phyloP scores from a whole-genome alignment of 2,329 filamentous ascomycete genomes.

The Fusarium bactridioides region DNA sequence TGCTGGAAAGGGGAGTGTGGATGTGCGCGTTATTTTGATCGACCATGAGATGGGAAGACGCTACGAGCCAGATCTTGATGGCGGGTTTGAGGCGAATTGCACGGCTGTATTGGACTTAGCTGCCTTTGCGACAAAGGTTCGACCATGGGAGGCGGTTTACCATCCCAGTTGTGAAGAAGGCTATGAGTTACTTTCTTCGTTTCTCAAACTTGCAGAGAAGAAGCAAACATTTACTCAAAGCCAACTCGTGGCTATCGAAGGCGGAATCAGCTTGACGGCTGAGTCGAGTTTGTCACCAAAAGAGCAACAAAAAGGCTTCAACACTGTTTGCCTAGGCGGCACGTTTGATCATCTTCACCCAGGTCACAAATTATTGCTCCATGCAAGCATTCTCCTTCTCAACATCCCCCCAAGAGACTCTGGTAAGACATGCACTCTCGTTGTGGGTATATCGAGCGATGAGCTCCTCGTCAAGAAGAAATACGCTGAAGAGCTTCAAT shows the following conservation, averaged over 20 bases:
- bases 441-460: conserved; percentile 89
- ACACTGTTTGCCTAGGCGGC: conserved; percentile 78
- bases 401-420: conserved; percentile 56
- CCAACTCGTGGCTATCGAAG: conserved; percentile 60
- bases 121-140: conserved; percentile 60
- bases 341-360: conserved; percentile 97
- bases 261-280: conserved; percentile 57
- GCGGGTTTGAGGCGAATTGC: conserved; percentile 53
- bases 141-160: conserved; percentile 72
- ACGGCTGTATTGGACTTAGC: conserved; percentile 59
- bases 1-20: conserved; percentile 70
- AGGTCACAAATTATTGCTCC: conserved; percentile 94
- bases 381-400: conserved; percentile 80
- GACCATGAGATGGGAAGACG: conserved; percentile 60
- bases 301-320: conserved; percentile 34
- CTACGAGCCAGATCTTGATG: conserved; percentile 46
- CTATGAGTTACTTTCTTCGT: conserved; percentile 62
- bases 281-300: not conserved
- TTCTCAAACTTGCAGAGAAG: conserved; percentile 56
- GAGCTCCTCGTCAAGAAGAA: conserved; percentile 89
- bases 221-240: conserved; percentile 57
- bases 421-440: conserved; percentile 63
- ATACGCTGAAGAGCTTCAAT: conserved; percentile 79
- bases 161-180: conserved; percentile 71
- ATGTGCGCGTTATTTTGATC: conserved; percentile 77